Conservation (phyloP, 257 asterid genomes). For the Fraxinus cuspidata region DNA sequence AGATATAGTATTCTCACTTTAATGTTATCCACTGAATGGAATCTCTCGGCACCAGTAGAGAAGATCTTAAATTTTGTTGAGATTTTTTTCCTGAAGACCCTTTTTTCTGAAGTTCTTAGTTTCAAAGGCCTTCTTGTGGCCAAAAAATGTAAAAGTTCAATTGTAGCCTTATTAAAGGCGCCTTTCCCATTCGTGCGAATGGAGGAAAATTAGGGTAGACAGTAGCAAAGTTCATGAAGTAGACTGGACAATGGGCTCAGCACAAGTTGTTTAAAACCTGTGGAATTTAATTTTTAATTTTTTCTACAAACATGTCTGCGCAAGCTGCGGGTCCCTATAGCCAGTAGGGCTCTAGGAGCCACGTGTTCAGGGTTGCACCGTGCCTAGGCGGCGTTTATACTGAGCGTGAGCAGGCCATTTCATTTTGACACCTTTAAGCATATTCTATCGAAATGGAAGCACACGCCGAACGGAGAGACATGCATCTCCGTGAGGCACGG, state of each 20-base stretch:
- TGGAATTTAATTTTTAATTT: no score
- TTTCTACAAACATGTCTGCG: no score
- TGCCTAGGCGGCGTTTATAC: no score
- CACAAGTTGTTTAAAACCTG: no score
- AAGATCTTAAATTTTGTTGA: not conserved
- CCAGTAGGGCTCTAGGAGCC: not conserved
- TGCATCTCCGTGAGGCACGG: no score
- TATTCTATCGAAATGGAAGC: not conserved
- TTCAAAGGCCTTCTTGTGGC: not conserved
- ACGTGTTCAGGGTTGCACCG: not conserved
- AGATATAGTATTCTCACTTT: constrained; percentile 3
- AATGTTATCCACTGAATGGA: constrained; percentile 9
- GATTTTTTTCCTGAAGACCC: not conserved
- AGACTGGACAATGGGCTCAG: no score
- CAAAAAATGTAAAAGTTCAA: no score
- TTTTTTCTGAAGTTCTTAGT: not conserved
- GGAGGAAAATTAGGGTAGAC: not conserved
- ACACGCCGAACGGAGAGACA: no score
- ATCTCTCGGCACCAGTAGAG: not conserved
- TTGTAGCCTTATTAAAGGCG: no score
- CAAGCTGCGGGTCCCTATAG: no score
- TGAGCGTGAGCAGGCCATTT: not conserved
- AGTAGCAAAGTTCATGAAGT: no score
- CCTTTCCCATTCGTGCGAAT: not conserved
- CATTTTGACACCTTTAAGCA: not conserved